Base-by-base conservation (phyloP, 2,329 filamentous ascomycete genomes). In the Thelonectria rubi region DNA sequence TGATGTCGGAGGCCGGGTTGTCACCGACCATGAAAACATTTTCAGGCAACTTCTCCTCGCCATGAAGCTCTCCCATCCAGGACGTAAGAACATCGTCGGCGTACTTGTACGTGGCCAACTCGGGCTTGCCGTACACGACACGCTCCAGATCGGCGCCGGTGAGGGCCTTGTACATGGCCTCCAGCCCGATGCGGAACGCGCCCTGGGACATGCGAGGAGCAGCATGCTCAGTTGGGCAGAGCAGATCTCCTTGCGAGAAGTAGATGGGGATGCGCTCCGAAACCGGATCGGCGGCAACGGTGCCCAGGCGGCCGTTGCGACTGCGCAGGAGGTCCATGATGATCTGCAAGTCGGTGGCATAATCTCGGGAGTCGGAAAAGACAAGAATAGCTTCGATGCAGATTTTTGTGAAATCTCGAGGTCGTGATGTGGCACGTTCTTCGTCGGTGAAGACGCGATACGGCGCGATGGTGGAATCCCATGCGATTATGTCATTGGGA, bases 351-450 rank as follows among this genome's bases (percentile, higher is more conserved):
- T 97, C 93, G 15, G 96, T 84, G 1, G 91, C 93, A 92, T 94
- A 97, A 81, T 97, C 93, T 60, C 94, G 87, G 3, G 94, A 93
- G 76, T 97, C 94, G 74, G 95, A 95, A 82, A 93, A 97, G 14
- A 97, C 91, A 73, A 97, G 90, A 34, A 97, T 86, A 10, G 92
- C 93, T 71, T 95, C 92, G 66, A 97, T 89, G 70, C 91, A 92
- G 55, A 93, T 83, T 80, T 91, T 87, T 73, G 81, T 84, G 79
- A 92, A 92, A 79, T 93, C 90, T 40, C 88, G 86, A 14, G 90
- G 89, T 49, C 85, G 85, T 43, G 89, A 90, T 20, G 88, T 85
- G 4, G 83, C 84, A 49, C 87, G 86, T 78, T 93, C 89, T 34
- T 80, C 77, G 3, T 78, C 73, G 1, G 54, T 88, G 77, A 92